phyloP scores from a whole-genome alignment of 331 rosid species.

The Telfairia occidentalis region DNA sequence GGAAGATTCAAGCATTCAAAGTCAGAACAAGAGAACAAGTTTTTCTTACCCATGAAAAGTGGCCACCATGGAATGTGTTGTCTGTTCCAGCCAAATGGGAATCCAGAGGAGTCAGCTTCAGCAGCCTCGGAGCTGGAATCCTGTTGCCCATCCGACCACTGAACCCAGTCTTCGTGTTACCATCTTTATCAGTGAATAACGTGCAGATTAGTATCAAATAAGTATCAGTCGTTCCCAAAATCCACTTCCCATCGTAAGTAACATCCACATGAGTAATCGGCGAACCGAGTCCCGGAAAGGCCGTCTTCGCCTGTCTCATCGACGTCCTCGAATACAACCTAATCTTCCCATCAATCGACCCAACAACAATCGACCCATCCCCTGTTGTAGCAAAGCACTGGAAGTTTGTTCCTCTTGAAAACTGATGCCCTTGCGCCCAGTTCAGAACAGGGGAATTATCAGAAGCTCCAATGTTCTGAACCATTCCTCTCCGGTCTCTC shows the following conservation, averaged over 20 bases:
- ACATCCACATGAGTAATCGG: conserved; percentile 80
- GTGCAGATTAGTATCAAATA: conserved; percentile 81
- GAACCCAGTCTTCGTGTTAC: conserved; percentile 75
- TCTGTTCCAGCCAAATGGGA: conserved; percentile 76
- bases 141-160: conserved; percentile 72
- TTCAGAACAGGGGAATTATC: conserved; percentile 49
- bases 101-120: conserved; percentile 83
- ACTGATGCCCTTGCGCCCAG: conserved; percentile 87
- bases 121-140: conserved; percentile 74
- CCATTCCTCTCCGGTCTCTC: conserved; percentile 65
- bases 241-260: conserved; percentile 85
- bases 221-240: conserved; percentile 67
- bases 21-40: not conserved
- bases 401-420: conserved; percentile 73
- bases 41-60: conserved; percentile 78
- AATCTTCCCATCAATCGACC: conserved; percentile 79
- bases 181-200: conserved; percentile 78
- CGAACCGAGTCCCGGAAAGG: conserved; percentile 77
- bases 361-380: conserved; percentile 80
- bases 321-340: conserved; percentile 74
- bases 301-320: conserved; percentile 88
- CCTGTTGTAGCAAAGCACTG: conserved; percentile 81
- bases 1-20: not conserved
- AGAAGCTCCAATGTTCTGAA: conserved; percentile 42
- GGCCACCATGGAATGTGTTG: conserved; percentile 81